phyloP scores from a whole-genome alignment of 306 rosid species.

The Delonix regia region DNA sequence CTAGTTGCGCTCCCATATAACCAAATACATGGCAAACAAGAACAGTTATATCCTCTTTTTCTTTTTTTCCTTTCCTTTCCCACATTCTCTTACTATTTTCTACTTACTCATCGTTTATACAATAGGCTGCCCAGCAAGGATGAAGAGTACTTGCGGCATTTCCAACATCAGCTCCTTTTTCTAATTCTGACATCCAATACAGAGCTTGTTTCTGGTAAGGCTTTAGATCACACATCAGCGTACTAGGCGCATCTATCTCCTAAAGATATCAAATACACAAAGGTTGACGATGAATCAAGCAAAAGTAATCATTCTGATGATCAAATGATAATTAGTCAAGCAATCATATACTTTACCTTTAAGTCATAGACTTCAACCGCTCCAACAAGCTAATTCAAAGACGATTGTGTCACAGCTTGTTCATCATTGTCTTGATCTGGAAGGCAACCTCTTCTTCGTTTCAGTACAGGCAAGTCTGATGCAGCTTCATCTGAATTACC shows the following conservation, averaged over 20 bases:
- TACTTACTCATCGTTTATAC: slow-evolving; percentile 70
- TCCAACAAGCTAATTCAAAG: slow-evolving; percentile 74
- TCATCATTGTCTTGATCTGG: slow-evolving; percentile 61
- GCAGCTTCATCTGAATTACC: slow-evolving; percentile 49
- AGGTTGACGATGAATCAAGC: slow-evolving; percentile 8
- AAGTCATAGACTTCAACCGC: slow-evolving; percentile 72
- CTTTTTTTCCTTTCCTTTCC: neutral
- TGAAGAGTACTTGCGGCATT: slow-evolving; percentile 66
- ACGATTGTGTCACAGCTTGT: slow-evolving; percentile 70
- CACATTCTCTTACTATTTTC: neutral
- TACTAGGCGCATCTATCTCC: slow-evolving; percentile 76
- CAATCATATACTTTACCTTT: slow-evolving; percentile 50
- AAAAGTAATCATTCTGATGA: neutral
- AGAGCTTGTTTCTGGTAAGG: slow-evolving; percentile 94
- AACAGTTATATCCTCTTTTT: neutral
- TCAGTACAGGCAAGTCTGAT: slow-evolving; percentile 51
- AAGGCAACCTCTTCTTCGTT: slow-evolving; percentile 59
- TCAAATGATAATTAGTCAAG: slow-evolving; percentile 7
- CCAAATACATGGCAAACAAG: neutral
- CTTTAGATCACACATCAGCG: slow-evolving; percentile 62
- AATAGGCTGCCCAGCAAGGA: slow-evolving; percentile 91
- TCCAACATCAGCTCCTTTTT: slow-evolving; percentile 63
- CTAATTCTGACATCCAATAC: slow-evolving; percentile 81
- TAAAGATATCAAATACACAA: slow-evolving; percentile 26
- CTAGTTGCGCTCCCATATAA: neutral